Percentiles rank a stretch among this genome's conserved stretches.
phyloP scores from a whole-genome alignment of 345 rosid species.

The Populus euphratica region DNA sequence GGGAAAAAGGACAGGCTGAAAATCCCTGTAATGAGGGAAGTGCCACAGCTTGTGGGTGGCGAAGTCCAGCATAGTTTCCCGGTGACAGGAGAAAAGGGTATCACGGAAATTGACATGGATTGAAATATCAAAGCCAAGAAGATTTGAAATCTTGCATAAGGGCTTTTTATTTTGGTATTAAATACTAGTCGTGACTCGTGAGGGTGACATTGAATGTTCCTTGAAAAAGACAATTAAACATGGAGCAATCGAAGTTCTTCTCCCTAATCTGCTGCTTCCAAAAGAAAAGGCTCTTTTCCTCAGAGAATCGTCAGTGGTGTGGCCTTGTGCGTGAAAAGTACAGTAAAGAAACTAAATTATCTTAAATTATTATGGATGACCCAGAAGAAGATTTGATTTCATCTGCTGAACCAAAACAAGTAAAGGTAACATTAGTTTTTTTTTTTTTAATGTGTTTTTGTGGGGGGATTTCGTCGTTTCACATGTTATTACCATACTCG shows the following conservation, averaged over 20 bases:
- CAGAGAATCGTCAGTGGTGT: background rate
- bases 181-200: background rate
- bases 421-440: background rate
- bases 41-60: background rate
- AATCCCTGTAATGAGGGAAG: background rate
- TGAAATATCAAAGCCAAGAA: background rate
- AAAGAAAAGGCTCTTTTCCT: background rate
- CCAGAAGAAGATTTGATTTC: background rate
- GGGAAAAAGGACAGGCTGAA: background rate
- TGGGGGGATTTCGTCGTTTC: background rate
- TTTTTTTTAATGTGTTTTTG: background rate
- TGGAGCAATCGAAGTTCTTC: background rate
- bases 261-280: background rate
- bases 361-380: background rate
- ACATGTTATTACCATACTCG: too few relatives aligned
- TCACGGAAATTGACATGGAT: background rate
- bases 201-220: background rate
- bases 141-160: background rate
- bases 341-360: background rate
- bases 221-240: background rate
- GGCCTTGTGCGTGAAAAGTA: background rate
- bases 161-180: background rate
- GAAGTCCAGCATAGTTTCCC: background rate
- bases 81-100: background rate
- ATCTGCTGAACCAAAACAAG: background rate